Base-by-base conservation (phyloP, 2,329 filamentous ascomycete genomes). In the Pestalotiopsis fici region DNA sequence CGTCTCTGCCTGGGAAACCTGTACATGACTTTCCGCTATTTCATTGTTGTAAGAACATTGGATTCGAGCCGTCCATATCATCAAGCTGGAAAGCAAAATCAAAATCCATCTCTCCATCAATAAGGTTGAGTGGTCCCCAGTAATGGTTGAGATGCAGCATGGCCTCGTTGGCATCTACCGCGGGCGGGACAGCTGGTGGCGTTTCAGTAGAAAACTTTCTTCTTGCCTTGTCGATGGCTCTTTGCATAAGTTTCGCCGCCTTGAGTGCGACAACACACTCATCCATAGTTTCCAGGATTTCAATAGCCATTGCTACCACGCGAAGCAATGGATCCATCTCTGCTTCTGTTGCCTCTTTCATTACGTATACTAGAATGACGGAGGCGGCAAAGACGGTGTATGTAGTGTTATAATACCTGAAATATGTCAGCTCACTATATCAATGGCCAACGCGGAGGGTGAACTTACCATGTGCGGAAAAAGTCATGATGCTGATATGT, bases 391-490 rank as follows among this genome's bases (percentile, higher is more conserved):
- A 77, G 21, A 74, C 70, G 1, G 71, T 73, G 64, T 77, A 77
- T 9, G 74, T 77, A 2, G 74, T 76, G 63, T 77, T 77, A 65
- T 76, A 75, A 64, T 75, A 77, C 74, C 74, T 76, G 5, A 3
- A 21, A 11, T 15, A 7, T 4, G 37, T 43, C 35, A 47, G 21
- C 23, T 15, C 6, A 7, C 11, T 23, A 31, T n/a, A 37, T 62
- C 13, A 21, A 21, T 55, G 37, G 4, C 23, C 18, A 4, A 2
- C 4, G 25, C 7, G 13, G 23, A 25, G 18, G 3, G 18, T 9
- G 12, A 18, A 23, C 61, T 64, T 15, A 64, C 61, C 61, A 64
- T 15, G 74, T 76, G 2, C 74, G 72, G 67, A 76, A 76, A 55
- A 75, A 76, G 43, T 76, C 74, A 37, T 75, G 71, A 54, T 76